Base-by-base conservation (phyloP, 768 basidiomycete genomes). In the Lyophyllum shimeji region DNA sequence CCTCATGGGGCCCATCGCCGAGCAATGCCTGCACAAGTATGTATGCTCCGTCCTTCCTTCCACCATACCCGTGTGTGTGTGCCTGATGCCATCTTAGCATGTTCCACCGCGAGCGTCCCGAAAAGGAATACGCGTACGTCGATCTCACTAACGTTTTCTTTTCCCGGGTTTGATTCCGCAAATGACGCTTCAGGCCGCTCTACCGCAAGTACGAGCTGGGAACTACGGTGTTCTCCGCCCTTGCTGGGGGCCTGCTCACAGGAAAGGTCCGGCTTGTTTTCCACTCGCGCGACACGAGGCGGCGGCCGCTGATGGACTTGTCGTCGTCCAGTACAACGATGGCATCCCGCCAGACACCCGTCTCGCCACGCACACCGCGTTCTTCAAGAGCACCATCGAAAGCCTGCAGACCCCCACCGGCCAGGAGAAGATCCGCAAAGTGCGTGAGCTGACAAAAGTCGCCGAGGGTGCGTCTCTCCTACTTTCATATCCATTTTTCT, bases 91-190 rank as follows among this genome's bases (percentile, higher is more conserved):
- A 56, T 31, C 68, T 67, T 67, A 87, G 84, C 64, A 83, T 90
- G 82, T 80, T 93, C 66, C 80, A 85, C 68, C 83, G 90, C 20
- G 87, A 91, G 60, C 78, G 85, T 15, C 83, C 89, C 25, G 91
- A 93, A 73, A 80, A 81, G 63, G 89, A 92, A 74, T 91, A 88
- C 68, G 75, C 70, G 80, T 84, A 63, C 60, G 78, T 68, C 21
- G 1, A 25, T n/a, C 20, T 56, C 18, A 43, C n/a, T 0, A 25
- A 18, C 11, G 55, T 29, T n/a, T 9, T 9, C 29, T 29, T 29
- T 9, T 55, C 44, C 56, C 46, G 40, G 55, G 29, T 20, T 17
- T 37, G 34, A 46, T 23, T 24, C 7, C 13, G 18, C 7, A 27
- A 2, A 34, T 31, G 9, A 29, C 29, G 5, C 29, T 49, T 29